Percentiles rank a stretch among this genome's conserved stretches.
These are phyloP conservation scores for Penicillium rolfsii DNA, from an alignment of 2,329 filamentous ascomycete species.

Conservation along the genomic window DNA sequence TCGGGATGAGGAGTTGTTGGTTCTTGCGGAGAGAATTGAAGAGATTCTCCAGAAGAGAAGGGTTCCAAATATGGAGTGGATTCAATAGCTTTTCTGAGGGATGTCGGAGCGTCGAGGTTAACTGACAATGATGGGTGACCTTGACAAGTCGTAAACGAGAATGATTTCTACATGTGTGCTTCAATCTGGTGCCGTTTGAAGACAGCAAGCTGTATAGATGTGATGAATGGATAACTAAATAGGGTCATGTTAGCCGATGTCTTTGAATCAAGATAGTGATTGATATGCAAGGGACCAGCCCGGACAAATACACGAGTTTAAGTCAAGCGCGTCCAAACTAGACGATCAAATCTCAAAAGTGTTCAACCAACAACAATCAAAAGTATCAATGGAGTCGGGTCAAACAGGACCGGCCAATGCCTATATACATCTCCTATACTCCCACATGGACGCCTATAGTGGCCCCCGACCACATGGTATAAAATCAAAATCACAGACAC, in stretches of 20 bases:
- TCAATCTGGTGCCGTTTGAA: too few species aligned
- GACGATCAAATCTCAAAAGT: background rate
- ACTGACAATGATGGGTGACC: background rate
- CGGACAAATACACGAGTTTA: background rate
- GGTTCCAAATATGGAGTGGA: conserved; percentile 40
- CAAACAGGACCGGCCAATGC: conserved; percentile 16
- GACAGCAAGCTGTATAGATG: too few species aligned
- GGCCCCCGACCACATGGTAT: conserved; percentile 19
- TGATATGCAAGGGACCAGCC: background rate
- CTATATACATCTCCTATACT: conserved; percentile 23
- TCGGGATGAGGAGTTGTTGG: conserved; percentile 58
- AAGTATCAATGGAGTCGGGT: conserved; percentile 13
- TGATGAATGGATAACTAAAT: background rate
- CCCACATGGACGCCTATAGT: conserved; percentile 13
- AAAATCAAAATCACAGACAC: conserved; percentile 14
- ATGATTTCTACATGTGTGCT: too few species aligned
- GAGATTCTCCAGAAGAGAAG: conserved; percentile 51
- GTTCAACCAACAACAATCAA: background rate
- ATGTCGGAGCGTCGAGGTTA: background rate
- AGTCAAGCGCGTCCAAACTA: background rate
- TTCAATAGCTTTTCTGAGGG: background rate
- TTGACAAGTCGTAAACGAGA: too few species aligned
- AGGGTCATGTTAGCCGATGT: background rate
- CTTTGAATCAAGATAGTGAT: background rate
- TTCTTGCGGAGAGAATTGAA: conserved; percentile 58